Evolutionary conservation across 352 stramenopile species (phyloP), one percentile per base, ranked within the genome.

Genomic region (Peronospora belbahrii): DNA sequence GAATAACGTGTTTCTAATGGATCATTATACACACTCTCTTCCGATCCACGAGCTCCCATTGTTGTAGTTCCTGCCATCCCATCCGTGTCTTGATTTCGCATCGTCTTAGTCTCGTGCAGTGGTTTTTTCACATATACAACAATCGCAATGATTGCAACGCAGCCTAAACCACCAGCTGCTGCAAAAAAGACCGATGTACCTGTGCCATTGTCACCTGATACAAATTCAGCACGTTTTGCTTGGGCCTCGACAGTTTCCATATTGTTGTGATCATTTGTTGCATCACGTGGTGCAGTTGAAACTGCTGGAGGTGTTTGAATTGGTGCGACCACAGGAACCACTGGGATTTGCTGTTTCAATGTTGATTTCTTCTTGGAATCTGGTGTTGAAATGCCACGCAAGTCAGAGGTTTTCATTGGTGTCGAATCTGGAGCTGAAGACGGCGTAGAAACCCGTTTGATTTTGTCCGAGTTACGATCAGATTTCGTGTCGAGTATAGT

Each of bases 1-100:
- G 72, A 85, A 63, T 82, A 89, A 28, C 77, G 77, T 49, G 77
- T 89, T 33, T 67, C 73, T 15, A 89, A 50, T 17, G 77, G 77
- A 45, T 89, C 77, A 50, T 76, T 79, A 58, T 87, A 87, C 28
- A 89, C 74, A 37, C 77, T 89, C 18, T 51, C 59, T 15, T 65
- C 64, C 4, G 73, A 86, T 33, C 43, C 60, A 23, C 70, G 71
- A 20, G 37, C 60, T 27, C 70, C 73, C 1, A 60, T 59, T 32
- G 63, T 62, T 4, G 64, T 54, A 2, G 71, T 67, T 7, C 69
- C 63, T 10, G 66, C 67, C 42, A 58, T 65, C 20, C 60, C 52
- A 10, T 57, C 59, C 19, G 62, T 65, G 28, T 49, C 18, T 10
- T 67, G 47, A 15, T 34, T 15, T 41, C 55, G 0, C n/a, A n/a